Conservation (phyloP, 345 rosid genomes). For the Citrus inodora region DNA sequence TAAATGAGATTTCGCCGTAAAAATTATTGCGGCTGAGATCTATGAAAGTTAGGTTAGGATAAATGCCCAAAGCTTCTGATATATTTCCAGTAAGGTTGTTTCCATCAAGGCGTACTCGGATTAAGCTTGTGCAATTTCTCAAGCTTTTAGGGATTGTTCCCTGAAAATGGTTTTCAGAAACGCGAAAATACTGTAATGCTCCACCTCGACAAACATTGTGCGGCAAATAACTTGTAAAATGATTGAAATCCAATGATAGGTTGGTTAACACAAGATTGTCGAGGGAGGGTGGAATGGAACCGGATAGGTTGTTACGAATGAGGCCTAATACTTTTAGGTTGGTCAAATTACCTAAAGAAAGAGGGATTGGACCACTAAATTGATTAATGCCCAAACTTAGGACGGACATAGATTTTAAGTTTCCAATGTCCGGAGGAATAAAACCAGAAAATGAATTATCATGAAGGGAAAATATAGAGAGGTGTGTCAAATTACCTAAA, state of each 20-base stretch:
- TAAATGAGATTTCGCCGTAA: too few species aligned
- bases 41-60: too few species aligned
- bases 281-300: constrained; percentile 3
- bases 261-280: not conserved
- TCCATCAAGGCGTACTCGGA: too few species aligned
- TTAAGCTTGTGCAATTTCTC: too few species aligned
- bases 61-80: too few species aligned
- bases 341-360: not conserved
- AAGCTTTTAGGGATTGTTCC: constrained; percentile 17
- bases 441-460: constrained; percentile 1
- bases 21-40: too few species aligned
- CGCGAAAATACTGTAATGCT: not conserved
- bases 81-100: too few species aligned
- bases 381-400: not conserved
- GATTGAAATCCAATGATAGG: not conserved
- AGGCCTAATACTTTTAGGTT: not conserved
- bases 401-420: not conserved
- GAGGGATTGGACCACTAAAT: not conserved
- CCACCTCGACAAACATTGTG: constrained; percentile 5
- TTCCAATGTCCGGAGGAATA: not conserved
- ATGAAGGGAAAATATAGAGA: not conserved
- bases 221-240: constrained; percentile 16
- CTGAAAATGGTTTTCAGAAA: not conserved
- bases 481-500: not conserved
- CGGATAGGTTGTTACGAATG: not conserved